Evolutionary conservation across 2,329 filamentous ascomycete species (phyloP).

Genomic region (Neobulgaria alba): DNA sequence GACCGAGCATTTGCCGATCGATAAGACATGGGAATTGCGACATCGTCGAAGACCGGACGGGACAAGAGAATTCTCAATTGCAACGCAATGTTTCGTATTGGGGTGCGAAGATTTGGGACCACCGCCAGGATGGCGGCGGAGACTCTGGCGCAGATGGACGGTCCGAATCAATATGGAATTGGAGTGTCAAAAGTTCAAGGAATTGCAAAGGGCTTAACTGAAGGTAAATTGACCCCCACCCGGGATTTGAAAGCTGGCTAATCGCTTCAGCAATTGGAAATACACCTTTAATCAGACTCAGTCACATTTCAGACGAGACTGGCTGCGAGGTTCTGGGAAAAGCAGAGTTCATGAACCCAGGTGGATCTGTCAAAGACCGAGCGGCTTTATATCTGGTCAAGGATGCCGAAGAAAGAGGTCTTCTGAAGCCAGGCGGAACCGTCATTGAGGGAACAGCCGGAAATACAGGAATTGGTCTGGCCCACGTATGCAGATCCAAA

Average conservation of each 20-base stretch:
- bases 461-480: slow-evolving; percentile 95
- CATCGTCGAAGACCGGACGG: too few relatives aligned
- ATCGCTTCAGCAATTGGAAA: slow-evolving; percentile 75
- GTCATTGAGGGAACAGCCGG: slow-evolving; percentile 96
- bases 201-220: slow-evolving; percentile 55
- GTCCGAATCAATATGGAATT: slow-evolving; percentile 46
- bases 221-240: slow-evolving; percentile 41
- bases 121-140: slow-evolving; percentile 43
- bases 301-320: slow-evolving; percentile 79
- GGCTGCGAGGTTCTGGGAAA: slow-evolving; percentile 94
- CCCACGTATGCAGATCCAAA: slow-evolving; percentile 85
- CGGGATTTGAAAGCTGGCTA: slow-evolving; percentile 3
- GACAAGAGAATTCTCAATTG: too few relatives aligned
- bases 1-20: too few relatives aligned
- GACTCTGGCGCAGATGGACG: slow-evolving; percentile 36
- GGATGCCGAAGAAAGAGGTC: slow-evolving; percentile 77
- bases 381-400: slow-evolving; percentile 90
- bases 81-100: slow-evolving; percentile 44
- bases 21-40: too few relatives aligned
- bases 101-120: slow-evolving; percentile 46
- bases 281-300: slow-evolving; percentile 86
- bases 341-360: slow-evolving; percentile 97
- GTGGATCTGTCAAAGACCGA: slow-evolving; percentile 91
- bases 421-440: slow-evolving; percentile 77
- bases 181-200: slow-evolving; percentile 59